Base-by-base conservation (phyloP, 2,329 filamentous ascomycete genomes). In the Colletotrichum musicola region DNA sequence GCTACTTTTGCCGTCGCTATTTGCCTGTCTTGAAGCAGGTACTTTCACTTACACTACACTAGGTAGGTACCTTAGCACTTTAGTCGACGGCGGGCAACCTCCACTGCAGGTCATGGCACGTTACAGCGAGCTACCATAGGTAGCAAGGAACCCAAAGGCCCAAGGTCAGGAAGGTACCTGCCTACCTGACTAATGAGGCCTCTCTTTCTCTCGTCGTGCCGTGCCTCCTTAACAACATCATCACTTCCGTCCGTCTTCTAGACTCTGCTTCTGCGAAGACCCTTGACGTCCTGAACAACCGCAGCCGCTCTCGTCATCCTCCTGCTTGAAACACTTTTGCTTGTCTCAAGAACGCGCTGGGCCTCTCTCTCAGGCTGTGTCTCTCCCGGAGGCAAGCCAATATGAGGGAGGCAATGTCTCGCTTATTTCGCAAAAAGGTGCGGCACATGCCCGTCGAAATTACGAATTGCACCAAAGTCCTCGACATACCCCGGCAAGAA, bases 401-500 rank as follows among this genome's bases (percentile, higher is more conserved):
- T 35, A 35, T 35, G 30, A 35, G 30, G 47, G 30, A 35, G 30
- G 47, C 16, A 54, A n/a, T 68, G 65, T 68, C 65, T 68, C 65
- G 38, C 49, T 68, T 44, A 65, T 68, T 58, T 68, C 62, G 42
- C 54, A 59, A 16, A 54, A 35, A 42, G 40, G 18, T 65, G 62
- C 61, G 30, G 61, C 30, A 51, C 65, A 68, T 68, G 55, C 62
- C 65, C 55, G 40, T 60, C 25, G 49, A 68, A 50, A 68, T 68
- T 68, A 50, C 62, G 65, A 68, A 68, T 65, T 25, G 65, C 62
- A 27, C 55, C 54, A 51, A 64, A 64, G 59, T 54, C 54, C 64
- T 13, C 55, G 49, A 60, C 27, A 27, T 30, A 50, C 65, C 62
- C 65, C 20, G 42, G 55, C 55, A 49, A 50, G 40, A 18, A 40